Base-by-base conservation (phyloP, 2,329 filamentous ascomycete species). In the Aaosphaeria pasadenensis region DNA sequence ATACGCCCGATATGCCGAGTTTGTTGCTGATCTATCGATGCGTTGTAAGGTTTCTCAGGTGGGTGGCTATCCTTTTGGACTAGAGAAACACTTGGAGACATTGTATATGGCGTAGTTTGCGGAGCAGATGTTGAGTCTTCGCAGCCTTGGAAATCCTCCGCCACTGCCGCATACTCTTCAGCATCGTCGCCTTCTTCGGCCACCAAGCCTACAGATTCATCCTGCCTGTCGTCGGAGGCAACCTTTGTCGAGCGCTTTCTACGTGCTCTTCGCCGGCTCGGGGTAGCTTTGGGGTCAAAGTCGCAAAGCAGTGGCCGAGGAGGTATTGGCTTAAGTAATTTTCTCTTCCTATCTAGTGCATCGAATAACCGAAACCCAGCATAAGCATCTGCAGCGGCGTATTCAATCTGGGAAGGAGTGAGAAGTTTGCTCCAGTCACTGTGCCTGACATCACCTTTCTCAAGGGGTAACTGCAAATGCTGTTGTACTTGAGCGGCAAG, bases 321-420 rank as follows among this genome's bases (percentile, higher is more conserved):
- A 5, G 91, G 91, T 2, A 73, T 78, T 1, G 90, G 90, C 9
- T 81, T 70, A 51, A 96, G 74, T 5, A 75, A 73, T 56, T 81
- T 76, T 11, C 91, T 79, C 58, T 87, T 82, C 43, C 80, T 72
- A 48, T 96, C 86, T 40, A 96, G 74, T 1, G 80, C 77, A 50
- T 89, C 76, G 60, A 83, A 95, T 1, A 96, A 74, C 47, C 89
- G 86, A 7, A 92, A 69, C 9, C 87, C 86, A 30, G 90, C 90
- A 65, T 95, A 96, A 0, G 90, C 88, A 68, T 96, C 91, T 0
- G 88, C 84, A 4, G 89, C 90, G 13, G 91, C 69, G 74, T 79
- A 92, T 79, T 80, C 71, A 11, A 90, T 79, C 62, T 96, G 91
- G 7, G 81, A 69, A 54, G 78, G 69, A 36, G 74, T 76, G 31